Percentiles rank a stretch among this genome's conserved stretches.
Conservation (phyloP, 305 asterid species). For the Plantago coronopus region DNA sequence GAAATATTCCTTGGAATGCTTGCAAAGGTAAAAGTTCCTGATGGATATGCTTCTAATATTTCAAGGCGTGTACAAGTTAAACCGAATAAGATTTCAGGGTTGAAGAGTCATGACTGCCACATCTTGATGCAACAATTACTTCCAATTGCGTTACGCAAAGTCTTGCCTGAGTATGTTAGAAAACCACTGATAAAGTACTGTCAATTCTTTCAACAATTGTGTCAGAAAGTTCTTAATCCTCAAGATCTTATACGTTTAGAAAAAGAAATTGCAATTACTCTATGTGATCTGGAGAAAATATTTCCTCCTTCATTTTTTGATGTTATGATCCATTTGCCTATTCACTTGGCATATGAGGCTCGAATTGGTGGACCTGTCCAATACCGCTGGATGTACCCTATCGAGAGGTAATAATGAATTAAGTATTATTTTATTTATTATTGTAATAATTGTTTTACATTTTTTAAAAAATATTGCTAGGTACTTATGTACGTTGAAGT, state of each 20-base stretch:
- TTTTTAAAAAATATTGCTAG: not conserved
- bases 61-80: not conserved
- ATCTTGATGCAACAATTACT: not conserved
- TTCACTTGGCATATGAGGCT: constrained; percentile 26
- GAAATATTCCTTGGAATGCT: not conserved
- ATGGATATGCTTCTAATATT: not conserved
- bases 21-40: not conserved
- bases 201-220: constrained; percentile 7
- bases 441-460: not conserved
- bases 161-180: not conserved
- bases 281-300: constrained; percentile 17
- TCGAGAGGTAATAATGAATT: constrained; percentile 12
- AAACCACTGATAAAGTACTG: not conserved
- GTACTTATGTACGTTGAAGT: constrained; percentile 14
- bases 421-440: not conserved
- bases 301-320: constrained; percentile 23
- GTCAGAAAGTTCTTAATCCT: constrained; percentile 9
- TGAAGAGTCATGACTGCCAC: not conserved
- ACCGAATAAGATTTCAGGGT: not conserved
- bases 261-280: not conserved
- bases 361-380: constrained; percentile 5
- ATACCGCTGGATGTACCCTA: constrained; percentile 27
- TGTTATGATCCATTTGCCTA: not conserved
- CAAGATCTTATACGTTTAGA: constrained; percentile 8
- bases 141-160: not conserved